Conservation (phyloP, 2,329 filamentous ascomycete species). For the Emmonsia crescens region DNA sequence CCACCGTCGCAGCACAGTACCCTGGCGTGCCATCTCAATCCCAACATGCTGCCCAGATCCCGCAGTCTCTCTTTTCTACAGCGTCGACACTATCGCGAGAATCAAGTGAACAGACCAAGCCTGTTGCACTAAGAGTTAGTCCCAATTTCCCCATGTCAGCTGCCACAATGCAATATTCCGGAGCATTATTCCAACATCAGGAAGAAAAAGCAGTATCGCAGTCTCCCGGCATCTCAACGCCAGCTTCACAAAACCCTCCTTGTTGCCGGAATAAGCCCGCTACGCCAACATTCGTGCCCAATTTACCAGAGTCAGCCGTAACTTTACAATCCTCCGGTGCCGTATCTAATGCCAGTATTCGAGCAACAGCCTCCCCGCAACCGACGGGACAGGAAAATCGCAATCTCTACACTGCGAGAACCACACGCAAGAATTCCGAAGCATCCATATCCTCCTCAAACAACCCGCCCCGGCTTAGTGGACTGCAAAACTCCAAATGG, state of each 20-base stretch:
- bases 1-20: neutral
- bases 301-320: slow-evolving; percentile 11
- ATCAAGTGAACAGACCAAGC: neutral
- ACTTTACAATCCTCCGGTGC: slow-evolving; percentile 12
- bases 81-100: neutral
- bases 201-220: neutral
- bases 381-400: neutral
- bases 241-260: neutral
- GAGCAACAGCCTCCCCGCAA: neutral
- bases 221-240: neutral
- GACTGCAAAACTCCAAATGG: slow-evolving; percentile 1
- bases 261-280: neutral
- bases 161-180: slow-evolving; percentile 14
- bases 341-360: neutral
- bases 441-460: neutral
- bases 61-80: neutral
- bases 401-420: neutral
- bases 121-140: neutral
- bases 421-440: neutral
- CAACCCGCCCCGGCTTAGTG: neutral
- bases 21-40: neutral
- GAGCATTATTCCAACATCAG: neutral
- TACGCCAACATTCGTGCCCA: neutral
- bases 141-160: slow-evolving; percentile 10
- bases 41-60: neutral